These are phyloP conservation scores for Penicillium sp. DNA, from an alignment of 2,329 filamentous ascomycete genomes.

Conservation along the genomic window DNA sequence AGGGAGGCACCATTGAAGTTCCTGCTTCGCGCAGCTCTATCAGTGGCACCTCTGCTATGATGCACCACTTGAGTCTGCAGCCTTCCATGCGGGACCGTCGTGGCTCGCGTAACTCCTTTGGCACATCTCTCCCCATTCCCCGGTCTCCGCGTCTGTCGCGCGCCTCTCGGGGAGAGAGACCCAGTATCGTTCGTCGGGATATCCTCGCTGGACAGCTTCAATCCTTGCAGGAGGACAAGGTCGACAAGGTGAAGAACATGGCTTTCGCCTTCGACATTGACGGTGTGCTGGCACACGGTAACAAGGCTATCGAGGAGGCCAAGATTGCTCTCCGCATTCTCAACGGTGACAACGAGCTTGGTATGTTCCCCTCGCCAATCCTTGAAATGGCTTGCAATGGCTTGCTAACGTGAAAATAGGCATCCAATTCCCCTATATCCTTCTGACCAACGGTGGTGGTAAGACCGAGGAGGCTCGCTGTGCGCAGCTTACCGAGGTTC, in stretches of 20 bases:
- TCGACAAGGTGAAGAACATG: conserved; percentile 68
- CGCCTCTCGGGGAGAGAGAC: conserved; percentile 59
- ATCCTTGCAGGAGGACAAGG: conserved; percentile 61
- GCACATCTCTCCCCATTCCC: conserved; percentile 66
- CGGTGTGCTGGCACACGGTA: conserved; percentile 69
- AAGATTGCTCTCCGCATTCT: conserved; percentile 63
- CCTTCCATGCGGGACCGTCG: conserved; percentile 64
- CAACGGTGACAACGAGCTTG: conserved; percentile 68
- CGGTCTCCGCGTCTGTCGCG: conserved; percentile 53
- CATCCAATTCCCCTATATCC: conserved; percentile 71
- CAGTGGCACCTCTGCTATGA: conserved; percentile 62
- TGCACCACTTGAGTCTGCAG: conserved; percentile 65
- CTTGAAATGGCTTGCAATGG: neutral
- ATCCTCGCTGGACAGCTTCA: conserved; percentile 67
- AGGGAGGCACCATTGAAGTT: conserved; percentile 59
- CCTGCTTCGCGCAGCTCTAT: conserved; percentile 64
- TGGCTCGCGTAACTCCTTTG: conserved; percentile 70
- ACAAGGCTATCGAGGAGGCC: conserved; percentile 64
- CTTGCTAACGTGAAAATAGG: conserved; percentile 33
- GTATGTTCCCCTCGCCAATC: neutral
- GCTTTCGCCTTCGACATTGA: conserved; percentile 68
- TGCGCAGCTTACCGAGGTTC: conserved; percentile 62
- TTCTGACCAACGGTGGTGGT: conserved; percentile 69
- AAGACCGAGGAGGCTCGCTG: conserved; percentile 63
- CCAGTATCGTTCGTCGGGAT: conserved; percentile 48